phyloP scores from a whole-genome alignment of 331 rosid species.

The Malus hybrid region DNA sequence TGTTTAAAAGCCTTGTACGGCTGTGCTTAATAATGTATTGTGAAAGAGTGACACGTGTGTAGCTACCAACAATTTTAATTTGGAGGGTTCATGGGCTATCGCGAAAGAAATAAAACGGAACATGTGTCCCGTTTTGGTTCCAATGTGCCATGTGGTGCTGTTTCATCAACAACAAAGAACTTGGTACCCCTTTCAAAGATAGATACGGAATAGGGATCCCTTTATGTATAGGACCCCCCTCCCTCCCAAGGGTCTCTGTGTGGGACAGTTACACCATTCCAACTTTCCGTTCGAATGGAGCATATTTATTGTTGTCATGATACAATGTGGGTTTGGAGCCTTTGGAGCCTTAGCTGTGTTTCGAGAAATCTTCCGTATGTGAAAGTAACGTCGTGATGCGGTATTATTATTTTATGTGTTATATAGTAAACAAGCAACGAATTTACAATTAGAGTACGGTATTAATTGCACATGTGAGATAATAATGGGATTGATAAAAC shows the following conservation, averaged over 20 bases:
- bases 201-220: neutral
- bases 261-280: neutral
- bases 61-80: neutral
- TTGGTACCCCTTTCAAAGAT: constrained; percentile 24
- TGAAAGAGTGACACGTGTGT: neutral
- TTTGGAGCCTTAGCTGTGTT: neutral
- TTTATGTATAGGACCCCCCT: constrained; percentile 10
- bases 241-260: neutral
- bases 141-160: constrained; percentile 38
- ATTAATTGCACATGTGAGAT: neutral
- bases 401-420: neutral
- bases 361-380: neutral
- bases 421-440: neutral
- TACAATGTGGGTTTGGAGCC: neutral
- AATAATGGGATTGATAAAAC: neutral
- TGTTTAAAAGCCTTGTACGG: too few relatives aligned
- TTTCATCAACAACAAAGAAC: constrained; percentile 31
- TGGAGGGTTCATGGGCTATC: neutral
- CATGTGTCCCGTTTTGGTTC: constrained; percentile 1
- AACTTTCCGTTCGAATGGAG: neutral
- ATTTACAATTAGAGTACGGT: neutral
- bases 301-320: neutral
- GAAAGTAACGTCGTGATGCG: neutral
- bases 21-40: too few relatives aligned
- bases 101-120: neutral